Evolutionary conservation across 2,329 filamentous ascomycete genomes (phyloP).

Genomic region (Scedosporium minutisporum): DNA sequence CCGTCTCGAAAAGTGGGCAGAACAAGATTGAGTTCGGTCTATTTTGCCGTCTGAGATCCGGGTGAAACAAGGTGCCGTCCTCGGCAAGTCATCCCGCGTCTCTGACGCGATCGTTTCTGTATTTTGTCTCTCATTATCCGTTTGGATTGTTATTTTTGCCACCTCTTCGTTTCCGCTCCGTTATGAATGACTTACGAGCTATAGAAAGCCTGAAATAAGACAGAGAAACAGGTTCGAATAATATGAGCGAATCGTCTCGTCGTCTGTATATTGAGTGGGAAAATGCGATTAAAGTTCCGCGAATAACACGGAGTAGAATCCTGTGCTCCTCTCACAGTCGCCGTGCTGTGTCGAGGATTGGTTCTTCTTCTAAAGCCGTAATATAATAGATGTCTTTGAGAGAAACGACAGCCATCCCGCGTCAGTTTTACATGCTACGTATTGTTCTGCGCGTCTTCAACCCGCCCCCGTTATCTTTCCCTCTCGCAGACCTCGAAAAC

Average conservation of each 20-base stretch:
- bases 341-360: no score
- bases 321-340: no score
- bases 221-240: background rate
- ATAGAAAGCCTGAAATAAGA: no score
- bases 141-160: no score
- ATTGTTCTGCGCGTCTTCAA: no score
- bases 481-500: background rate
- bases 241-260: background rate
- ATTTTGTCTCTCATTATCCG: background rate
- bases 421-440: no score
- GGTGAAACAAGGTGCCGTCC: background rate
- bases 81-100: background rate
- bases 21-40: background rate
- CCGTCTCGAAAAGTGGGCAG: background rate
- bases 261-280: background rate
- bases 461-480: background rate
- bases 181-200: no score
- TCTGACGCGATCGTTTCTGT: background rate
- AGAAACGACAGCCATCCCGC: no score
- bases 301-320: background rate
- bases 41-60: background rate
- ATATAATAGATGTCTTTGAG: no score
- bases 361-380: no score
- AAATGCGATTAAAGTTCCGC: background rate
- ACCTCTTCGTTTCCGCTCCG: no score